Base-by-base conservation (phyloP, 2,329 filamentous ascomycete species). In the Ophioceras dolichostomum region DNA sequence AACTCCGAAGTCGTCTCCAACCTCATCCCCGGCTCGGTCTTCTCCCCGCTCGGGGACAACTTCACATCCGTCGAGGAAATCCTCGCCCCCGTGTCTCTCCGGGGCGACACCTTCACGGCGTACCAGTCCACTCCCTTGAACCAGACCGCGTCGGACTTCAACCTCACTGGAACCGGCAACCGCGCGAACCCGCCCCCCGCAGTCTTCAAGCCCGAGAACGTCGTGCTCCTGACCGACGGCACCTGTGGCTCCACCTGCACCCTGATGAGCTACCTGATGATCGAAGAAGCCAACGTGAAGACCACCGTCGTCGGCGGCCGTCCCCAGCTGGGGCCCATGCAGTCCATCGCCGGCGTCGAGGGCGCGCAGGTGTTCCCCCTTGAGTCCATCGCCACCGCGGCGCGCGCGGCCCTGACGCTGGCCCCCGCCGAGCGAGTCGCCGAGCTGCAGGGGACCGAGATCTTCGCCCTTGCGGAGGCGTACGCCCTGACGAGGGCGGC, bases 271-370 rank as follows among this genome's bases (percentile, higher is more conserved):
- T 52, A 54, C 36, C 47, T 55, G 43, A 48, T 56, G 41, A 47
- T 47, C 28, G 43, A 48, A 33, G 45, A 50, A 39, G 48, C 39
- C 18, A 66, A 68, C n/a, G 68, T 79, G 2, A 68, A 67, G 48
- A 69, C 65, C 39, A 62, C 81, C 19, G 65, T 65, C 2, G 61
- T 79, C n/a, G 78, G 79, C 9, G 79, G 79, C 2, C 68, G 72
- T 1, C 69, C 77, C 0, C 55, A 58, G 10, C 47, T 60, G 1
- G 57, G 57, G 0, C 65, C 68, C 1, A 81, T 79, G 59, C 74
- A 80, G 57, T 67, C 64, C 4, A 62, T 79, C 14, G 76, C 77
- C n/a, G 79, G 77, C n/a, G 67, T 74, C 34, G 76, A 79, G 47
- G 79, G 78, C 22, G 58, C 57, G 7, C 46, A 48, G 45, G 40